Evolutionary conservation across 2,329 filamentous ascomycete species (phyloP), one percentile per base, ranked within the genome.

Genomic region (Colletotrichum sp.): DNA sequence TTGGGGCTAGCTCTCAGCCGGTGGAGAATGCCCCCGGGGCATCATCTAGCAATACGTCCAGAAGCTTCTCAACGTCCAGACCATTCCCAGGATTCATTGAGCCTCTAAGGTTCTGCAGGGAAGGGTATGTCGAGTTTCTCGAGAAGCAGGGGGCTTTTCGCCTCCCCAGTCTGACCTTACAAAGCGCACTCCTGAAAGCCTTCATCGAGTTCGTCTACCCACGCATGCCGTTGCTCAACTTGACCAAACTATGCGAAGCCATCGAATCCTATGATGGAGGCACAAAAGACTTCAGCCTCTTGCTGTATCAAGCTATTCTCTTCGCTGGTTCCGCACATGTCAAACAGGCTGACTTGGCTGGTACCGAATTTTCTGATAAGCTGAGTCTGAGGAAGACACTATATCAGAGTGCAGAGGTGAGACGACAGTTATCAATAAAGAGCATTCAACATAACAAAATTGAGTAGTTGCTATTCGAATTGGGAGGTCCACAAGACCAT

Each of bases 91-190:
- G n/a, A 7, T 52, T 52, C n/a, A 13, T 52, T 0, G 44, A 52
- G 44, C 10, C 44, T 52, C n/a, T 13, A 21, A 0, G 44, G 44
- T 0, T 1, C 3, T 52, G 44, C n/a, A 52, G 6, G n/a, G 44
- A 52, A 13, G 44, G 44, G 5, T 52, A 52, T 52, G 44, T 21
- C 10, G 6, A 1, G n/a, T 52, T 52, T 7, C n/a, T 52, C 6
- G n/a, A 52, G 10, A 0, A 52, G n/a, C n/a, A 52, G 44, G 44
- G 44, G 44, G 44, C 44, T 52, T 21, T 21, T 21, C 2, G 2
- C 44, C 44, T 52, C 6, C 44, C 44, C n/a, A 52, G n/a, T 21
- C n/a, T 52, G n/a, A 2, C n/a, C 2, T 52, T 21, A 7, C 44
- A 52, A 3, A 21, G n/a, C 44, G 44, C 44, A 21, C 44, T 52